Evolutionary conservation across 176 grass and related monocot genomes (phyloP), one percentile per base, ranked within the genome.

Genomic region (Aegilops sharonensis): DNA sequence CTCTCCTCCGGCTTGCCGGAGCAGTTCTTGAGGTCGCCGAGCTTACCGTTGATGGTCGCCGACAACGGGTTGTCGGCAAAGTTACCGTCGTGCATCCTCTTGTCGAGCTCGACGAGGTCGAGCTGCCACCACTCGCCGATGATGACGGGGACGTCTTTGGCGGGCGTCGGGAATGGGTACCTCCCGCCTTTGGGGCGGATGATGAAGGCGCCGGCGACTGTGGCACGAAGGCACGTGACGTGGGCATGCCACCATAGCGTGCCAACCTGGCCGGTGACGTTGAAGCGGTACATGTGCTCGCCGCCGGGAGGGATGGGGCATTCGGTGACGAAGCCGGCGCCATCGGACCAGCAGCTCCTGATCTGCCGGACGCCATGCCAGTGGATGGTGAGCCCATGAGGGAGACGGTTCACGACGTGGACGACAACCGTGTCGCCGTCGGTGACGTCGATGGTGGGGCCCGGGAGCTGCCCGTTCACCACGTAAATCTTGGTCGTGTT

Each of bases 41-140:
- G 84, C 75, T 89, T 88, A 1, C 90, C 91, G 8, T 92, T 92
- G 66, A 92, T 92, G 8, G 90, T 92, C 10, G 78, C 79, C 0
- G 83, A 86, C 2, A 82, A 2, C 8, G 90, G 84, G 82, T 88
- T 83, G 70, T 87, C 85, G 17, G 67, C 85, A 60, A 87, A 82
- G 78, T 76, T 83, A 5, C 84, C 80, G 2, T 64, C 75, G 4
- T 5, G 8, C 75, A 65, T 87, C 7, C 59, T 23, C 6, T 40
- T 14, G 35, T 83, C 75, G 2, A 90, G 65, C 65, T 83, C 65
- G 2, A 78, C 0, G 11, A 66, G 73, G 65, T 76, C 75, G 10
- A 71, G 75, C 61, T 69, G 12, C 81, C 81, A 87, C 69, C 81
- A 91, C 70, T 84, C 78, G 3, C 90, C 89, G 29, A 91, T 88